Conservation (phyloP, 2,329 filamentous ascomycete genomes). For the Paraconiothyrium sp. region DNA sequence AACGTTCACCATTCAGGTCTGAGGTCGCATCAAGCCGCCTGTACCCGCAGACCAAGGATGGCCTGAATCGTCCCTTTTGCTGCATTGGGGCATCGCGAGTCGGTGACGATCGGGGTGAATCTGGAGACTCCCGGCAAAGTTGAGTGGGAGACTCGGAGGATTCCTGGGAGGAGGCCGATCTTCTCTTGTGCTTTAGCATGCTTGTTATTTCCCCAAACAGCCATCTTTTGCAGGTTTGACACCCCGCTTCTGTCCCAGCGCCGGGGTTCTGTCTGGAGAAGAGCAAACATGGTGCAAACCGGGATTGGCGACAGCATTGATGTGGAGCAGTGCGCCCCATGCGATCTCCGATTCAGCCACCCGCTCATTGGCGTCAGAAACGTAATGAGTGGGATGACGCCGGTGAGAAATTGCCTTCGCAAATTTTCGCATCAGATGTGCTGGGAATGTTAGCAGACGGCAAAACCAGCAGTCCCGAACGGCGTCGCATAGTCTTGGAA, state of each 20-base stretch:
- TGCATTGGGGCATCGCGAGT: neutral
- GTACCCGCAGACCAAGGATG: conserved; percentile 2
- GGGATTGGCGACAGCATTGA: neutral
- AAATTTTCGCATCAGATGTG: neutral
- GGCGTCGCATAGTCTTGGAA: neutral
- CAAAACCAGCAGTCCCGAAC: neutral
- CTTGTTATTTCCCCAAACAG: neutral
- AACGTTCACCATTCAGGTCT: neutral
- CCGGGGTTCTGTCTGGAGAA: neutral
- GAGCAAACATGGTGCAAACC: neutral
- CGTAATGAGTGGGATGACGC: conserved; percentile 12
- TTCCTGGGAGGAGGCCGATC: neutral
- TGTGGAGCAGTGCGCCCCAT: conserved; percentile 5
- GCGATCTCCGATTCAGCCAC: neutral
- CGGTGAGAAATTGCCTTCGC: conserved; percentile 5
- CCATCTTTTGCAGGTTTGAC: neutral
- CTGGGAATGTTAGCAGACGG: conserved; percentile 2
- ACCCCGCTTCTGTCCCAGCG: conserved; percentile 6
- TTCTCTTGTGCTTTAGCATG: neutral
- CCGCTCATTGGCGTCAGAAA: conserved; percentile 6
- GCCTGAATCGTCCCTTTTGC: neutral
- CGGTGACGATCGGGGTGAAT: neutral
- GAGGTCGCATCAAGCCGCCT: neutral
- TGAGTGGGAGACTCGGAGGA: neutral
- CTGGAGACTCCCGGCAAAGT: neutral